A percentile compares a stretch with the other conserved stretches of the same genome.
These are phyloP conservation scores for Phytopythium montanum DNA, from an alignment of 352 stramenopile species.

Conservation along the genomic window DNA sequence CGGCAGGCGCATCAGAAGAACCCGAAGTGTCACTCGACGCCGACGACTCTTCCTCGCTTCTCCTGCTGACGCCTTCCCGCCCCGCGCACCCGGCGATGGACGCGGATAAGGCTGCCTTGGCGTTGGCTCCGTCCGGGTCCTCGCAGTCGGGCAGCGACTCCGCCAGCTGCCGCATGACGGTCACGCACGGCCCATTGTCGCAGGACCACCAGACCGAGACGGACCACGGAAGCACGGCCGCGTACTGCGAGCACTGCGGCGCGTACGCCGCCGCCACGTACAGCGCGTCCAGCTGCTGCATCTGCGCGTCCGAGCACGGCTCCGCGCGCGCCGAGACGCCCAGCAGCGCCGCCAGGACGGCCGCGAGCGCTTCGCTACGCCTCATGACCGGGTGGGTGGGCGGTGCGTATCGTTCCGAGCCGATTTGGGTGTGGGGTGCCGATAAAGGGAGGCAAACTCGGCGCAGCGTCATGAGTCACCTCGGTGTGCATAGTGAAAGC, in stretches of 20 bases:
- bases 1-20: neutral
- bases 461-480: too few species aligned
- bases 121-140: neutral
- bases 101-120: neutral
- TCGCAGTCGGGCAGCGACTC: slow-evolving; percentile 20
- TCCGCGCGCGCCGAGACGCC: slow-evolving; percentile 2
- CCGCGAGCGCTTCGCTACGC: neutral
- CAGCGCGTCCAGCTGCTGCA: slow-evolving; percentile 9
- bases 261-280: slow-evolving; percentile 12
- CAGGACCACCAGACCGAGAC: slow-evolving; percentile 22
- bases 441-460: too few species aligned
- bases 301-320: slow-evolving; percentile 12
- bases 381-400: neutral
- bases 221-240: slow-evolving; percentile 11
- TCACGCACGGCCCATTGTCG: slow-evolving; percentile 15
- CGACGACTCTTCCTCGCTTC: too few species aligned
- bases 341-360: neutral
- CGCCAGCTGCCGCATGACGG: slow-evolving; percentile 15
- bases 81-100: neutral
- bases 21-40: too few species aligned
- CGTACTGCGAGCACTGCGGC: slow-evolving; percentile 11
- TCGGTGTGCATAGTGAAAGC: too few species aligned
- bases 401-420: neutral
- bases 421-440: neutral
- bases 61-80: neutral